Evolutionary conservation across 495 filamentous ascomycete genomes (phyloP), one percentile per base, ranked within the genome.

Genomic region (Neurospora discreta): DNA sequence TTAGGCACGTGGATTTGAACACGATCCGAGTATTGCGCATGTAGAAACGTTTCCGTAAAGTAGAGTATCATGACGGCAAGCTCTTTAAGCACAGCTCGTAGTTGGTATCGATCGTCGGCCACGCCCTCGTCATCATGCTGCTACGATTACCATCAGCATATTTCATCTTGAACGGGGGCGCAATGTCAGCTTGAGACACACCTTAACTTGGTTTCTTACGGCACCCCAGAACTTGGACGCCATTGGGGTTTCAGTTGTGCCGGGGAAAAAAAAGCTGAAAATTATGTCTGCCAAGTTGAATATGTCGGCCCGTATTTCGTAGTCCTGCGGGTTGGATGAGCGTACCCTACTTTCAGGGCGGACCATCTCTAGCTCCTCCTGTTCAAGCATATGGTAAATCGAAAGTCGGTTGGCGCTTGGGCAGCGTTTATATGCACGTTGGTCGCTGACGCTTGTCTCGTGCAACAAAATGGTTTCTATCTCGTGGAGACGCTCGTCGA

Each of bases 221-320:
- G 78, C 79, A 33, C 80, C 80, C 80, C 82, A 83, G 70, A 77
- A 84, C 60, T 80, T 80, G 3, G 71, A 65, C 4, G 75, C 73
- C 6, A 78, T 81, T 0, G 78, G 74, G 1, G 73, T 74, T 42
- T 75, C 60, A 3, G 46, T 39, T 26, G 69, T 68, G 11, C 15
- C 5, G 11, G 81, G 80, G 10, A 83, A 73, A 43, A 84, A 84
- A 70, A 81, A 82, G 3, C 70, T 72, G 71, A 82, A 81, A 1
- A 82, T 10, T 16, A 72, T 46, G 18, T 82, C 79, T 7, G 79
- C 78, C 11, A 72, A 73, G 70, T 78, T 81, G 65, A 80, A 74
- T 23, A 82, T 43, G 43, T 77, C 75, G 36, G 80, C 73, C 36
- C 68, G 77, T n/a, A 20, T 70, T 20, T 80, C 75, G 43, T 77